Evolutionary conservation across 805 yeast genomes (phyloP), one percentile per base, ranked within the genome.

Genomic region (Pichia paraexigua): DNA sequence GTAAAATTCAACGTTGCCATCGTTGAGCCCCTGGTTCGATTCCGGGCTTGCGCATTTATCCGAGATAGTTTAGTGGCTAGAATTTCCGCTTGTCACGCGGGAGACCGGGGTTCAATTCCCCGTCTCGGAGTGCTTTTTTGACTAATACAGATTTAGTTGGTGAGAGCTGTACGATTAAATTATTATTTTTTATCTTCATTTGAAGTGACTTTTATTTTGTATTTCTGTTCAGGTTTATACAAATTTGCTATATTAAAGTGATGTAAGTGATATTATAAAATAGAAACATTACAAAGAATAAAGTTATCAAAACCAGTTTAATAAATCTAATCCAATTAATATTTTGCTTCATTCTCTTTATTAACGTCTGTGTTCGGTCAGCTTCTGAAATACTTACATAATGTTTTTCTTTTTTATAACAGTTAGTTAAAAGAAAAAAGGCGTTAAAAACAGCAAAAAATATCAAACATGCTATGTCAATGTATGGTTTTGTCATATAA

Each of bases 401-500:
- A 15, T 21, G 43, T 18, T 45, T 46, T 22, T 41, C 24, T 18
- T 35, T 42, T n/a, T 42, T 35, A 15, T 32, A 39, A 30, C 51
- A 49, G n/a, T 35, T 27, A 5, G 35, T 10, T 6, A 54, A 15
- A 20, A 51, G 24, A 48, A 50, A 53, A 9, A 57, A 18, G 2
- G 45, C 30, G 63, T 59, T 56, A 10, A 55, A 22, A n/a, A 58
- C 65, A 2, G 78, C 74, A 48, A 70, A 58, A 5, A 62, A 45
- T 2, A 72, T 65, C 57, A 77, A 77, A 49, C 63, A 53, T 12
- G 61, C 54, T 1, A 75, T 65, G 51, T 74, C 75, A 35, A 64
- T 51, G 56, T 76, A 76, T 6, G 82, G 81, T 7, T 66, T 65
- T 5, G 76, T 78, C 35, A 75, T 59, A 60, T 72, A 72, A 59